These are phyloP conservation scores for Verticillium alfalfae DNA, from an alignment of 2,329 filamentous ascomycete species.

Conservation along the genomic window DNA sequence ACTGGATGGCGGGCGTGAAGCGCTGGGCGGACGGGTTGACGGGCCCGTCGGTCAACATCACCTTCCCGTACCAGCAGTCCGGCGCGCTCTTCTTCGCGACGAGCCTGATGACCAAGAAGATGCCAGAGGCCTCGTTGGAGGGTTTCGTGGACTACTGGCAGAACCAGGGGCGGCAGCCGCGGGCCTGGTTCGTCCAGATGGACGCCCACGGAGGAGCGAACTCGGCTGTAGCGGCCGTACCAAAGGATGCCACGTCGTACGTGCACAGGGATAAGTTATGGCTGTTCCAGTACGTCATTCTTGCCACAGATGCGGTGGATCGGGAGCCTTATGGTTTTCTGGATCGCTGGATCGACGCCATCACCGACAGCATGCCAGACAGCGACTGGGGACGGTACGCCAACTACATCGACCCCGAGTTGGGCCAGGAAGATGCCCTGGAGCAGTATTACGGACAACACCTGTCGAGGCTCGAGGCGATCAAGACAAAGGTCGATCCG, in stretches of 20 bases:
- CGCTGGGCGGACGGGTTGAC: constrained; percentile 1
- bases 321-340: constrained; percentile 19
- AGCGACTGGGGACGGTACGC: constrained; percentile 42
- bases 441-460: constrained; percentile 41
- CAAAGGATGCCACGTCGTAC: constrained; percentile 24
- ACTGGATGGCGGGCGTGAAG: constrained; percentile 16
- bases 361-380: constrained; percentile 24
- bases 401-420: constrained; percentile 47
- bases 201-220: constrained; percentile 27
- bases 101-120: constrained; percentile 19
- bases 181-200: constrained; percentile 15
- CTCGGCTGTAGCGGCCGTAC: constrained; percentile 26
- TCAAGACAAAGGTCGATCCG: constrained; percentile 34
- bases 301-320: constrained; percentile 26
- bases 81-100: neutral
- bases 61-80: neutral
- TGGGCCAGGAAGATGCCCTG: constrained; percentile 40
- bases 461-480: constrained; percentile 24
- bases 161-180: neutral
- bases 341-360: constrained; percentile 32
- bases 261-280: constrained; percentile 38
- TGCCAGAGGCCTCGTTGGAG: constrained; percentile 15
- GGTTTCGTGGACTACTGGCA: constrained; percentile 20
- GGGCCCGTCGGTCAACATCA: constrained; percentile 2
- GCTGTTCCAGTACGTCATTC: constrained; percentile 41